Evolutionary conservation across 2,329 filamentous ascomycete species (phyloP), one percentile per base, ranked within the genome.

Genomic region (Decorospora gaudefroyi): DNA sequence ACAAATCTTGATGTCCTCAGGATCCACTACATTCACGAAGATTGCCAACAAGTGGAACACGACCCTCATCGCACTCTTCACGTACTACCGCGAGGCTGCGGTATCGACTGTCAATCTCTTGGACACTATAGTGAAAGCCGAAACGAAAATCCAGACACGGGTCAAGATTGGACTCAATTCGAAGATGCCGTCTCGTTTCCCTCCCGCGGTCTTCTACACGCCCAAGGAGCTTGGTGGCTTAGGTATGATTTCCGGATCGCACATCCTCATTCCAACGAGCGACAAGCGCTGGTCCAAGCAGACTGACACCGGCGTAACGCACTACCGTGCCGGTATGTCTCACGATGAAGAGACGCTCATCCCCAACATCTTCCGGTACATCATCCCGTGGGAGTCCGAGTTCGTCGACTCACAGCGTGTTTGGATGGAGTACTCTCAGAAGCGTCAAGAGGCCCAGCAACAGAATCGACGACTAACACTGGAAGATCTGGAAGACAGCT

Each of bases 11-110:
- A 99, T 99, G 93, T 97, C 92, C 8, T 97, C 93, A 46, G 95
- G 93, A n/a, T 96, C 90, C 4, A 99, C 93, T 0, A 99, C 93
- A 0, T 99, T 99, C 74, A 99, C 93, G 31, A 99, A 99, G 80
- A 99, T 99, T 65, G 93, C 95, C 32, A 99, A 99, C 75, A 99
- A 99, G 75, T 99, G 95, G 93, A 99, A 99, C 73, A 99, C 93
- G 0, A 93, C 90, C 1, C 74, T 99, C 57, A 99, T 99, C 63
- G 91, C 93, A 0, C 81, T 99, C 17, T 99, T 99, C 74, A 97
- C 93, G 0, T 99, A 99, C 73, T 99, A 99, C 68, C 89, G 93
- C 69, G 93, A 99, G 69, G 93, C 93, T 33, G 93, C 93, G 11
- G 92, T 97, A 1, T 96, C 92, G 1, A 99, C 95, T 0, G 89